Base-by-base conservation (phyloP, 192 early-diverging fungal species). In the Coemansia reversa region DNA sequence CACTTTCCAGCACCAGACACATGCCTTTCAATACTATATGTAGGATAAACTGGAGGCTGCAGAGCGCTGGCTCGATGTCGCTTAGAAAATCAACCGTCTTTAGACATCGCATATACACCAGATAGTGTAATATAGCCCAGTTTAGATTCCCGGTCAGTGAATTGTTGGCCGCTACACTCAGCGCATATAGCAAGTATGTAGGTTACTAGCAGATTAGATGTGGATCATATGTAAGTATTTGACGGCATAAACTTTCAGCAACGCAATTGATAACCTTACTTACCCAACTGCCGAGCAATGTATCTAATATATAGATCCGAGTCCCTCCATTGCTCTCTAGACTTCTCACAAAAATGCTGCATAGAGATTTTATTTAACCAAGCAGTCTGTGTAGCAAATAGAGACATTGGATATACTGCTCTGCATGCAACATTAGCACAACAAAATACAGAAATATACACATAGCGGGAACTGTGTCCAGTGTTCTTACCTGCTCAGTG, bases 71-170 rank as follows among this genome's bases (percentile, higher is more conserved):
- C 8, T 67, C 67, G n/a, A 72, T 58, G 11, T 73, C 67, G 27
- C 63, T 55, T 45, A 73, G 50, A 51, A 82, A 82, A 47, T 82
- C 79, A 27, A 82, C 63, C 7, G 79, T 76, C 35, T 67, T 69
- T n/a, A 82, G 74, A 23, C 74, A 69, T 12, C 74, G 79, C 74
- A 82, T 69, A 18, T 72, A 51, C 3, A 66, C 74, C 1, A 76
- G 59, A 56, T 66, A 76, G 54, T 82, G 79, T 7, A 82, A 53
- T 65, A 76, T 75, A 16, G 79, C 79, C 67, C 70, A 82, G 49
- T 66, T 55, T 22, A 82, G 67, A 50, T 82, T 82, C 11, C 74
- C 74, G 4, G 79, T 76, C 22, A 67, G 69, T 29, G 70, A 27
- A 25, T 66, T 70, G 51, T 82, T 76, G 20, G 59, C 70, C 14